These are phyloP conservation scores for Phascolomyces articulosus DNA, from an alignment of 371 early-diverging fungal genomes.

Conservation along the genomic window DNA sequence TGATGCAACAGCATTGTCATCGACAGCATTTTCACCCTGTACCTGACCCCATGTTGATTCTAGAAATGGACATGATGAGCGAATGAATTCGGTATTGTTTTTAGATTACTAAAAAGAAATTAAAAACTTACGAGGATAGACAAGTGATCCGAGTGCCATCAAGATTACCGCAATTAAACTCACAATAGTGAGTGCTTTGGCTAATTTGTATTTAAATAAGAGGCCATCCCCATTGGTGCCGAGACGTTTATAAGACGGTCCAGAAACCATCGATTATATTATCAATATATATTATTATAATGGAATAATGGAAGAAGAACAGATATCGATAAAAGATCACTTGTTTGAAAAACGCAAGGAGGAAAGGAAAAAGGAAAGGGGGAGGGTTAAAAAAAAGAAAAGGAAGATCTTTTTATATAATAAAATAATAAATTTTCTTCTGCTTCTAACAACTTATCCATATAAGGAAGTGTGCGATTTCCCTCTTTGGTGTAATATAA, in stretches of 20 bases:
- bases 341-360: no score
- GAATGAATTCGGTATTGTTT: no score
- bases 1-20: neutral
- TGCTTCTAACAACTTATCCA: neutral
- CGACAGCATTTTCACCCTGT: neutral
- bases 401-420: neutral
- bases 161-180: conserved; percentile 26
- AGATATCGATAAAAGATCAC: no score
- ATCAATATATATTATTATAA: no score
- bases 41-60: neutral
- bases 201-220: conserved; percentile 27
- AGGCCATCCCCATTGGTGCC: conserved; percentile 21
- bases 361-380: neutral
- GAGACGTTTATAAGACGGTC: conserved; percentile 18
- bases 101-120: neutral
- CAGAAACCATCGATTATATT: neutral
- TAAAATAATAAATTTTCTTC: neutral
- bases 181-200: conserved; percentile 27
- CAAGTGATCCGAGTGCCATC: conserved; percentile 25
- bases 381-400: neutral
- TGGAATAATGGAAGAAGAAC: neutral
- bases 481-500: no score
- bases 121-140: conserved; percentile 25
- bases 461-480: neutral
- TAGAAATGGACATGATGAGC: neutral